Evolutionary conservation across 305 asterid species (phyloP).

Genomic region (Fraxinus xanthoxyloides): DNA sequence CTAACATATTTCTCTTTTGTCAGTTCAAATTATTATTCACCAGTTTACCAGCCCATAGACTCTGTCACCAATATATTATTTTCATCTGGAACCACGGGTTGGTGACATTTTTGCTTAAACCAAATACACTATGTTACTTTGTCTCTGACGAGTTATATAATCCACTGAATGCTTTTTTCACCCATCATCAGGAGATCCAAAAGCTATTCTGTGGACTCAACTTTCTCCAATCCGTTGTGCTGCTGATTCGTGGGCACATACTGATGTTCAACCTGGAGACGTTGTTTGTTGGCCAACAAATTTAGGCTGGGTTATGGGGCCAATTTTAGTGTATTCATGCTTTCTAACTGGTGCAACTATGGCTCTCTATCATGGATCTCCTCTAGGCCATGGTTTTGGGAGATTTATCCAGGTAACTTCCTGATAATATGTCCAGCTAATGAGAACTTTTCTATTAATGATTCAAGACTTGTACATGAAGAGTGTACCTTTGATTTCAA

Average conservation of each 20-base stretch:
- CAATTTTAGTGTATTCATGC: constrained; percentile 71
- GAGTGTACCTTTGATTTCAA: not conserved
- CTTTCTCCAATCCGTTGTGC: constrained; percentile 81
- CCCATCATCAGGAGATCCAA: constrained; percentile 73
- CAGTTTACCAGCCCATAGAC: constrained; percentile 65
- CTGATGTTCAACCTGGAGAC: constrained; percentile 60
- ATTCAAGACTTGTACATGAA: not conserved
- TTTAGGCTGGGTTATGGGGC: constrained; percentile 99
- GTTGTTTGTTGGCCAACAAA: constrained; percentile 91
- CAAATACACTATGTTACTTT: not conserved
- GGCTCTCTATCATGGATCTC: constrained; percentile 96
- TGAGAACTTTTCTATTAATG: constrained; percentile 9
- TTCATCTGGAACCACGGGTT: constrained; percentile 97
- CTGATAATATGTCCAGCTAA: constrained; percentile 4
- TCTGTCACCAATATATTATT: constrained; percentile 77
- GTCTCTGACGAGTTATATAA: not conserved
- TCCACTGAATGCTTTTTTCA: not conserved
- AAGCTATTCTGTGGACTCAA: constrained; percentile 97
- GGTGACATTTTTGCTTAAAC: constrained; percentile 14
- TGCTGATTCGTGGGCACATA: constrained; percentile 82
- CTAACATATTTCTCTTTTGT: constrained; percentile 26
- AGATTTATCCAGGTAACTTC: constrained; percentile 75
- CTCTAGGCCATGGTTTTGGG: constrained; percentile 76
- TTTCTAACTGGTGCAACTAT: constrained; percentile 80
- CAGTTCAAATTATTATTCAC: constrained; percentile 61